Base-by-base conservation (phyloP, 352 stramenopile genomes). In the Nothophytophthora sp. region DNA sequence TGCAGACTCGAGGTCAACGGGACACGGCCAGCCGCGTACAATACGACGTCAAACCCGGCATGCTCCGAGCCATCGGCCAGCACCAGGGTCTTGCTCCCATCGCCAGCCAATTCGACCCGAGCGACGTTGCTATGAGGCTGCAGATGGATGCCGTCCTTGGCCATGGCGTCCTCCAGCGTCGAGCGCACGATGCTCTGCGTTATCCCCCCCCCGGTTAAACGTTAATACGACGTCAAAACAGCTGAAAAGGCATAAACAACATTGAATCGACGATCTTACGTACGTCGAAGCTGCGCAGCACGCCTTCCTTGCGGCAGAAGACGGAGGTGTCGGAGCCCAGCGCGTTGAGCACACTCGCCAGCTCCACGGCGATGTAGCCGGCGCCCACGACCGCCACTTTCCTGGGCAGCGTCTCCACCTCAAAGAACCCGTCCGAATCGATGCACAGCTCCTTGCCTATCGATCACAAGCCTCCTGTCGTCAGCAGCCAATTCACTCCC, bases 331-430 rank as follows among this genome's bases (percentile, higher is more conserved):
- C 86, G 1, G 77, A 85, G 8, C 95, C 95, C 4, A 99, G 65
- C n/a, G 65, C 79, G 44, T 97, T 88, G 16, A 99, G 82, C 16
- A 99, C 91, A 28, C 96, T 93, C 4, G 96, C 97, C 13, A 99
- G 67, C 76, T 99, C 97, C 3, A 99, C 93, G 20, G 94, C 97
- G 68, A 99, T 99, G 78, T 99, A 99, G 13, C 97, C 98, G 5
- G 92, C 97, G 35, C 98, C 97, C 8, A 99, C 81, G 6, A 99
- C 94, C 1, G 98, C 93, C 15, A 97, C 94, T 49, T 96, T 96
- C 39, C 90, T 78, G 2, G 98, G 98, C 56, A 92, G 65, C 18
- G 72, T 55, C 55, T 98, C 82, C 28, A 99, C 70, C 34, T 98
- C 87, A 69, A 99, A 99, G 76, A 99, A 99, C 3, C 88, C 96